Base-by-base conservation (phyloP, 2,329 filamentous ascomycete species). In the Ophiostoma piceae region DNA sequence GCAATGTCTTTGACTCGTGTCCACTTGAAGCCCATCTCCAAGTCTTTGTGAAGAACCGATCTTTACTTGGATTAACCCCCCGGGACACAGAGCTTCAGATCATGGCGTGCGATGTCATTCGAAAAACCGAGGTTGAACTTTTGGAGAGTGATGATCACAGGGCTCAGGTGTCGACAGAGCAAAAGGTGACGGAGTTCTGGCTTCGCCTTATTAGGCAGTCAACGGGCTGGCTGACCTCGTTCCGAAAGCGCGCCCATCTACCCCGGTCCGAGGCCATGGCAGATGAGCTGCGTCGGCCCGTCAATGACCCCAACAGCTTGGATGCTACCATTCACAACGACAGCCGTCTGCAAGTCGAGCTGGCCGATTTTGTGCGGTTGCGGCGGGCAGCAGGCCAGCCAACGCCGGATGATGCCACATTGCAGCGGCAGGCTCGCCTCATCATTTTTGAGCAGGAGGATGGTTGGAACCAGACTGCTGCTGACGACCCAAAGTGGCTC, bases 401-500 rank as follows among this genome's bases (percentile, higher is more conserved):
- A 66, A 83, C 84, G 0, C 72, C 69, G 0, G 81, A 81, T 0
- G 84, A 89, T 71, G 81, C 81, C 1, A 83, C 85, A 65, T 76
- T 89, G 54, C 86, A 88, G 74, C 79, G 79, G 37, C 80, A 87
- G 73, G 86, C 86, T 29, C 83, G 87, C 72, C 80, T 87, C 68
- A 86, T 88, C 73, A 86, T 89, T 29, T 88, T 87, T 76, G 85
- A 87, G 66, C 84, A 82, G 71, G 85, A 88, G 68, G 86, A 89
- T 73, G 83, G 82, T 11, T 88, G 87, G 86, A 88, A 88, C 72
- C 87, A 88, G 74, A 89, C 87, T 1, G 84, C 83, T 0, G 84
- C 86, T 2, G 87, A 89, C 72, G 85, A 86, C 71, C 73, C 78
- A 2, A 76, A 80, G 3, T 88, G 86, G 84, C 79, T 89, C 1